A percentile compares a stretch with the other conserved stretches of the same genome.
These are phyloP conservation scores for Termitomyces sp. DNA, from an alignment of 768 basidiomycete genomes.

Conservation along the genomic window DNA sequence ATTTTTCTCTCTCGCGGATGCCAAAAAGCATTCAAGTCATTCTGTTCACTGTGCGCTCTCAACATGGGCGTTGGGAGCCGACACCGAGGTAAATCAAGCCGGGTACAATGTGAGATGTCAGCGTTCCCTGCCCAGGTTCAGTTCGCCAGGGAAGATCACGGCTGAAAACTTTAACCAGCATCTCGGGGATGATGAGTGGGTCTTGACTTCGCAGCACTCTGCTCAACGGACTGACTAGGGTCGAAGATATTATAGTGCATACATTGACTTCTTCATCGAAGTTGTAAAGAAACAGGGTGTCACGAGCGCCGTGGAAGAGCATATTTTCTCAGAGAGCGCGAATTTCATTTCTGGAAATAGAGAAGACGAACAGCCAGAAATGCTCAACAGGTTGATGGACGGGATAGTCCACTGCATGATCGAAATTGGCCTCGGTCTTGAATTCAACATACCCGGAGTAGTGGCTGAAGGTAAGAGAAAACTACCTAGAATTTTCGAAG, in stretches of 20 bases:
- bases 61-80: slow-evolving; percentile 20
- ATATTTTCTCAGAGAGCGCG: slow-evolving; percentile 44
- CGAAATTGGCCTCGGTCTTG: slow-evolving; percentile 56
- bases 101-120: slow-evolving; percentile 26
- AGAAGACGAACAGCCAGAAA: slow-evolving; percentile 28
- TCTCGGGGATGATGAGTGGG: slow-evolving; percentile 50
- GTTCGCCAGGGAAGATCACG: slow-evolving; percentile 38
- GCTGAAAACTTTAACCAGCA: slow-evolving; percentile 44
- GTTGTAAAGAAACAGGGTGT: slow-evolving; percentile 35
- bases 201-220: background rate
- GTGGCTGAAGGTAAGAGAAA: slow-evolving; percentile 49
- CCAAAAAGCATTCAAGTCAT: slow-evolving; percentile 16
- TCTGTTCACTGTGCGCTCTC: slow-evolving; percentile 20
- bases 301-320: slow-evolving; percentile 41
- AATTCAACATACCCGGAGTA: slow-evolving; percentile 55
- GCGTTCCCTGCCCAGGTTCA: slow-evolving; percentile 26
- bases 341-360: slow-evolving; percentile 30
- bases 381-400: slow-evolving; percentile 46
- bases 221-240: background rate
- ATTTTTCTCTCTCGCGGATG: no score
- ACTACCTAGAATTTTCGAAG: background rate
- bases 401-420: slow-evolving; percentile 64
- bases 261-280: slow-evolving; percentile 43
- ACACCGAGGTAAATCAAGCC: slow-evolving; percentile 22
- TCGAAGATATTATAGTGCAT: slow-evolving; percentile 49